These are phyloP conservation scores for Forsythia suspensa DNA, from an alignment of 257 asterid species.

Conservation along the genomic window DNA sequence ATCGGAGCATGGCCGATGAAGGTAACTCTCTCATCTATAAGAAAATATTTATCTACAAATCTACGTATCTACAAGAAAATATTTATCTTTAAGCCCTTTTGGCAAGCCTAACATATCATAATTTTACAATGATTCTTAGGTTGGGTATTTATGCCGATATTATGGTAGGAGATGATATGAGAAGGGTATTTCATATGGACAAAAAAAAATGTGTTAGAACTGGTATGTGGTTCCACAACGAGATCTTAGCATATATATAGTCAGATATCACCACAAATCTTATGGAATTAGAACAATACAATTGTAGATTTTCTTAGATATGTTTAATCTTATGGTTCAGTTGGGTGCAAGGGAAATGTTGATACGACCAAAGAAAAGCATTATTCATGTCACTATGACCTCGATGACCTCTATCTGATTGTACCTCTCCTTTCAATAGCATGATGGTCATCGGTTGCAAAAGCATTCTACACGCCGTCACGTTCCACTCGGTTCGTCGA, in stretches of 20 bases:
- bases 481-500: too few species aligned
- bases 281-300: background rate
- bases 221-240: conserved; percentile 39
- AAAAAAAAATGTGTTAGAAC: conserved; percentile 86
- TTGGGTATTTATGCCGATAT: conserved; percentile 85
- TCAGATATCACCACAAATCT: too few species aligned
- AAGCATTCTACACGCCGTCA: too few species aligned
- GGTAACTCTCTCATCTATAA: too few species aligned
- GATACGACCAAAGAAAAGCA: conserved; percentile 86
- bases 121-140: conserved; percentile 64
- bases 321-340: background rate
- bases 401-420: too few species aligned
- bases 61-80: too few species aligned
- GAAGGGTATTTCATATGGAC: conserved; percentile 89
- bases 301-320: background rate
- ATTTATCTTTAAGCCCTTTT: background rate
- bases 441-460: too few species aligned
- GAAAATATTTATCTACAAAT: too few species aligned
- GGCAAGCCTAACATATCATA: conserved; percentile 16
- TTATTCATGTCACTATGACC: conserved; percentile 52
- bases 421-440: too few species aligned
- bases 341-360: conserved; percentile 70
- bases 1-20: too few species aligned
- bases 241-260: background rate
- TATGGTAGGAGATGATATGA: conserved; percentile 93